A percentile compares a stretch with the other conserved stretches of the same genome.
Conservation (phyloP, 495 filamentous ascomycete species). For the Evansstolkia leycettana region DNA sequence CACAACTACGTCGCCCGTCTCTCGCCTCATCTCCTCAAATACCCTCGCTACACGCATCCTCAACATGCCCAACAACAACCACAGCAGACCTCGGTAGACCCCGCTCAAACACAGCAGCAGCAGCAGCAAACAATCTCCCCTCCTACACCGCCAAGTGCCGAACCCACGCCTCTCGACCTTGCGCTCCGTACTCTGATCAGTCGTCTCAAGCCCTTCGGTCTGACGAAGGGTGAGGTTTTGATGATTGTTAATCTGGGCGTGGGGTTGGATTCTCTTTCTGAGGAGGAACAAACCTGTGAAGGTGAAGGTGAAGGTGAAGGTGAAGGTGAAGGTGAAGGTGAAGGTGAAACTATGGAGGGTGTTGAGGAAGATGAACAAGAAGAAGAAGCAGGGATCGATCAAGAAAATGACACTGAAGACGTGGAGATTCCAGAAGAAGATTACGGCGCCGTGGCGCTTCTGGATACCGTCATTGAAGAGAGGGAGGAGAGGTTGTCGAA, state of each 20-base stretch:
- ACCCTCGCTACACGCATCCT: conserved; percentile 15
- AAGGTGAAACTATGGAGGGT: background rate
- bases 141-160: conserved; percentile 3
- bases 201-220: conserved; percentile 30
- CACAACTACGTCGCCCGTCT: conserved; percentile 33
- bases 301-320: conserved; percentile 1
- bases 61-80: conserved; percentile 16
- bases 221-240: conserved; percentile 50
- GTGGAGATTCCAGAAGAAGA: conserved; percentile 18
- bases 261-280: conserved; percentile 10
- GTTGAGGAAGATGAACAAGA: background rate
- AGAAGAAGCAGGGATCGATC: conserved; percentile 12
- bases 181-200: conserved; percentile 28
- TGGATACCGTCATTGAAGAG: conserved; percentile 35
- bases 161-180: conserved; percentile 21
- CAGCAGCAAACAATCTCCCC: conserved; percentile 2
- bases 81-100: conserved; percentile 6
- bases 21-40: conserved; percentile 24
- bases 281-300: background rate
- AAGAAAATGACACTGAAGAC: conserved; percentile 9
- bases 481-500: conserved; percentile 25
- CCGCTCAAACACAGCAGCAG: conserved; percentile 1
- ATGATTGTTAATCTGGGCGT: conserved; percentile 51
- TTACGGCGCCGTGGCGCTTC: conserved; percentile 25
- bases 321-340: conserved; percentile 4